phyloP scores from a whole-genome alignment of 2,329 filamentous ascomycete species.

The Fusarium sp. region DNA sequence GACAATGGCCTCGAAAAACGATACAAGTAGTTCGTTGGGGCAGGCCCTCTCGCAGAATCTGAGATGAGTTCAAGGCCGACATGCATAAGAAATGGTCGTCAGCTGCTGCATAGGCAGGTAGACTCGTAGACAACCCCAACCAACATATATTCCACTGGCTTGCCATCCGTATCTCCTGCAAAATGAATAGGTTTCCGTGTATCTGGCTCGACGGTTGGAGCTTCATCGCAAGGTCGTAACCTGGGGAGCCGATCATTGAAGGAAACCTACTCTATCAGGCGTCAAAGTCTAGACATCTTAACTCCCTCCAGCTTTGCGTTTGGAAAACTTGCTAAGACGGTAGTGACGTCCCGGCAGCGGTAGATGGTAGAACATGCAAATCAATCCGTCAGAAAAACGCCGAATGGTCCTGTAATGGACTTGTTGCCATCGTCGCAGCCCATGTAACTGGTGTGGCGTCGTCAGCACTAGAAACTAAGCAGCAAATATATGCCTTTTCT shows the following conservation, averaged over 20 bases:
- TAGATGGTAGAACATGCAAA: neutral
- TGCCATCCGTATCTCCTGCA: neutral
- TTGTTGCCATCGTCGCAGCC: neutral
- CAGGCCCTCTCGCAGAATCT: neutral
- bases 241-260: neutral
- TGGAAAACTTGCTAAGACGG: neutral
- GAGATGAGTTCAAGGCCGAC: neutral
- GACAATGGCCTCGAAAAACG: no score
- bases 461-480: neutral
- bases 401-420: no score
- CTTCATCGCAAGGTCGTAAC: neutral
- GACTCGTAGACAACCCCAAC: neutral
- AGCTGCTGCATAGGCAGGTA: no score
- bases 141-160: accelerated
- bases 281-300: neutral
- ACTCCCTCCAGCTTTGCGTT: neutral
- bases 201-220: neutral
- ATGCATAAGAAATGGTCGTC: neutral
- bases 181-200: no score
- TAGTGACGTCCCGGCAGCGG: accelerated
- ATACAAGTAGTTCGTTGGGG: no score
- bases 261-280: neutral
- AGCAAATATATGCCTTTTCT: accelerated
- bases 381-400: accelerated
- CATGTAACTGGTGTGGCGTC: neutral